These are phyloP conservation scores for Mycena venus DNA, from an alignment of 768 basidiomycete species.

Conservation along the genomic window DNA sequence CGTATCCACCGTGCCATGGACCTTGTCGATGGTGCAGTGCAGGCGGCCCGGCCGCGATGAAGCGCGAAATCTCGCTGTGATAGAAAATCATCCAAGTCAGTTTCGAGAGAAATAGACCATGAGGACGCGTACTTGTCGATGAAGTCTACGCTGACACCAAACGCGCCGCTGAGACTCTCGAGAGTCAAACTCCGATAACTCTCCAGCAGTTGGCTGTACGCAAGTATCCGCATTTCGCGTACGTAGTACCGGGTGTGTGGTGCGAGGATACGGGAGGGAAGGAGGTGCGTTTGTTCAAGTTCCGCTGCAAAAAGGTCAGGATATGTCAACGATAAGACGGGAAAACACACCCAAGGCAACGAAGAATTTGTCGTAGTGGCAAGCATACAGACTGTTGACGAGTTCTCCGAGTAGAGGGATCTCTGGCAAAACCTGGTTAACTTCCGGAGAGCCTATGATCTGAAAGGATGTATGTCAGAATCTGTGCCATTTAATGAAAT, in stretches of 20 bases:
- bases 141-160: conserved; percentile 91
- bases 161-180: conserved; percentile 86
- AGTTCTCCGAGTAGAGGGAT: conserved; percentile 87
- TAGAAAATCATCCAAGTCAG: not conserved
- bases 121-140: conserved; percentile 80
- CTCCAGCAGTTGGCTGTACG: conserved; percentile 93
- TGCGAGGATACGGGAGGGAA: conserved; percentile 88
- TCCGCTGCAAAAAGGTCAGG: conserved; percentile 64
- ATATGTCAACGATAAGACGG: conserved; percentile 11
- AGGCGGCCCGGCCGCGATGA: conserved; percentile 91
- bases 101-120: not conserved
- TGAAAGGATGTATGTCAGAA: conserved; percentile 42
- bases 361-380: conserved; percentile 96
- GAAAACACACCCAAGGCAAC: conserved; percentile 77
- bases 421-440: conserved; percentile 86
- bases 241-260: conserved; percentile 92
- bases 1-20: conserved; percentile 94
- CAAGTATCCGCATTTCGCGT: conserved; percentile 96
- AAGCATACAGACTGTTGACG: conserved; percentile 90
- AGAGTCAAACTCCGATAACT: conserved; percentile 91
- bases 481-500: not conserved
- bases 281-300: conserved; percentile 88
- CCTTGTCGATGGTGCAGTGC: conserved; percentile 93
- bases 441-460: conserved; percentile 91
- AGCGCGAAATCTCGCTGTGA: conserved; percentile 86